Evolutionary conservation across 805 yeast species (phyloP).

Genomic region (Naumovozyma dairenensis): DNA sequence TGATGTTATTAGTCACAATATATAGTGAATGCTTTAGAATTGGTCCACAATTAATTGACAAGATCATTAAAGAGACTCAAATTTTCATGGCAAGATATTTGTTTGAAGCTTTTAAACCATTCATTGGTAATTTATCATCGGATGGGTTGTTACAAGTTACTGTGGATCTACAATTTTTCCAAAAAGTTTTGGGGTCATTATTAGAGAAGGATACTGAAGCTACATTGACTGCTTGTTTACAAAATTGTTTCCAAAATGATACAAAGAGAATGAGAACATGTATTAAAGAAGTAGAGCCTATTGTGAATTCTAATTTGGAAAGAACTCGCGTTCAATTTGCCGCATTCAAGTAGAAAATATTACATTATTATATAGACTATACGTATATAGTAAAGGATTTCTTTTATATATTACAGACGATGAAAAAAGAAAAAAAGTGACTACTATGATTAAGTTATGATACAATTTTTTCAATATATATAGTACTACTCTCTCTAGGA

Average conservation of each 20-base stretch:
- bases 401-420: too few relatives aligned
- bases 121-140: slow-evolving; percentile 36
- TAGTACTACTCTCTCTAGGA: slow-evolving; percentile 10
- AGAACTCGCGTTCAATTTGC: slow-evolving; percentile 28
- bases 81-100: slow-evolving; percentile 29
- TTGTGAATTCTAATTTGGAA: slow-evolving; percentile 22
- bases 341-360: too few relatives aligned
- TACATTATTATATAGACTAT: too few relatives aligned
- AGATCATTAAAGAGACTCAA: slow-evolving; percentile 37
- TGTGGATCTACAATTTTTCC: slow-evolving; percentile 46
- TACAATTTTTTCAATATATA: neutral
- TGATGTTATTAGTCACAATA: slow-evolving; percentile 40
- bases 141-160: slow-evolving; percentile 42
- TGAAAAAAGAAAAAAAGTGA: too few relatives aligned
- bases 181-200: slow-evolving; percentile 22
- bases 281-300: slow-evolving; percentile 23
- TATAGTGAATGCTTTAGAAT: slow-evolving; percentile 43
- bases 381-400: too few relatives aligned
- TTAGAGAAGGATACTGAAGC: slow-evolving; percentile 26
- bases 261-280: slow-evolving; percentile 17
- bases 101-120: slow-evolving; percentile 34
- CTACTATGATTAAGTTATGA: too few relatives aligned
- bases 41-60: slow-evolving; percentile 37
- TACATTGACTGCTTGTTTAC: slow-evolving; percentile 24
- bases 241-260: slow-evolving; percentile 27